These are phyloP conservation scores for Phytophthora pini DNA, from an alignment of 352 stramenopile genomes.

Conservation along the genomic window DNA sequence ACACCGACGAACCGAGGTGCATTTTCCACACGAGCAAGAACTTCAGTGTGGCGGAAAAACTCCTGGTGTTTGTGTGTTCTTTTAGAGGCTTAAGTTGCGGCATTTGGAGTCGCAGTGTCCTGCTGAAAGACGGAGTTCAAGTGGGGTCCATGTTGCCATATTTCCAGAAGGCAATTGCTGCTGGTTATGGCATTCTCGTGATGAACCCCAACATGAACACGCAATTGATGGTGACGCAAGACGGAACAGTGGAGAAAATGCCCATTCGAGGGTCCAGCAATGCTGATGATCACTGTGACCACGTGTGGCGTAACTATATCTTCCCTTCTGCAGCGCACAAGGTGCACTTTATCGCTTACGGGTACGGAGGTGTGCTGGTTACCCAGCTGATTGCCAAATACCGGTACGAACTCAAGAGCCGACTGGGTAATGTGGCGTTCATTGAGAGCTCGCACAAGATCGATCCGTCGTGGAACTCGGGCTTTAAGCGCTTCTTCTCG, in stretches of 20 bases:
- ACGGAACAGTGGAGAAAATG: conserved; percentile 73
- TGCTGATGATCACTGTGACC: conserved; percentile 88
- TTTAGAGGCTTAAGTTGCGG: conserved; percentile 80
- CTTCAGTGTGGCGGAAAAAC: conserved; percentile 76
- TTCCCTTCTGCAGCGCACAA: conserved; percentile 79
- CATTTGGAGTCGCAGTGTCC: conserved; percentile 88
- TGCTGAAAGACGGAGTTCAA: conserved; percentile 88
- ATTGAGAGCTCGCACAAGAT: conserved; percentile 90
- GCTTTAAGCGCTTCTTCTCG: conserved; percentile 84
- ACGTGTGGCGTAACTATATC: conserved; percentile 91
- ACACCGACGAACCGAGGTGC: conserved; percentile 77
- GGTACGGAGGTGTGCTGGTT: conserved; percentile 81
- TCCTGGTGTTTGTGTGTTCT: conserved; percentile 87
- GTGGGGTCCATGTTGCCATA: conserved; percentile 91
- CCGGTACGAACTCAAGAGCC: conserved; percentile 75
- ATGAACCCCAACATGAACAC: conserved; percentile 94
- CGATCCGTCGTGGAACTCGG: conserved; percentile 69
- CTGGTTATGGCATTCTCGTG: conserved; percentile 86
- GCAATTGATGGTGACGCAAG: conserved; percentile 67
- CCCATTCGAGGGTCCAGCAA: conserved; percentile 84
- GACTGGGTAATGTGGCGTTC: conserved; percentile 86
- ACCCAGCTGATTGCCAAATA: conserved; percentile 86
- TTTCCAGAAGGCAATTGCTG: conserved; percentile 74
- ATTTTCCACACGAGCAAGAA: conserved; percentile 87
- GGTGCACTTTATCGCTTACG: conserved; percentile 91